A percentile compares a stretch with the other conserved stretches of the same genome.
Conservation (phyloP, 2,329 filamentous ascomycete species). For the Talaromyces amestolkiae region DNA sequence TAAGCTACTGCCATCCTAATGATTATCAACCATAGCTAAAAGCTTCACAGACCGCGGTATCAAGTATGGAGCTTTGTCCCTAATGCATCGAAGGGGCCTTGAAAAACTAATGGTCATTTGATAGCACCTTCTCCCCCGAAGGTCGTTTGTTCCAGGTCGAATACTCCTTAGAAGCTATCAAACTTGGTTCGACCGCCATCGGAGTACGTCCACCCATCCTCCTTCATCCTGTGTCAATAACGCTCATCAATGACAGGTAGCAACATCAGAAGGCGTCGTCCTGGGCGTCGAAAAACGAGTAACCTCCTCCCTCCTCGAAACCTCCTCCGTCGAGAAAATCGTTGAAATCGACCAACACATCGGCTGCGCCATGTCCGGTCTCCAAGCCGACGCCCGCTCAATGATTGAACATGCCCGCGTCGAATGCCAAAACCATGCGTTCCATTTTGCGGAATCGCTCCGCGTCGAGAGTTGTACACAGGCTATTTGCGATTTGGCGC, state of each 20-base stretch:
- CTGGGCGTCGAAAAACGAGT: constrained; percentile 99
- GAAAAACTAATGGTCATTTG: constrained; percentile 1
- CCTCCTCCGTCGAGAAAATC: constrained; percentile 98
- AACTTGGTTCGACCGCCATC: constrained; percentile 97
- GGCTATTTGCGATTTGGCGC: constrained; percentile 93
- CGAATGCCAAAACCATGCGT: constrained; percentile 93
- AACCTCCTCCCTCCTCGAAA: constrained; percentile 94
- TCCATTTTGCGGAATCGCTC: constrained; percentile 95
- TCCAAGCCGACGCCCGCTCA: constrained; percentile 94
- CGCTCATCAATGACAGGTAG: constrained; percentile 54
- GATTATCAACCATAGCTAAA: constrained; percentile 38
- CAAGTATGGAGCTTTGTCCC: constrained; percentile 63
- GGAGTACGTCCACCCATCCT: constrained; percentile 56
- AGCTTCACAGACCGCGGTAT: constrained; percentile 79
- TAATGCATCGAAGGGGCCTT: not conserved
- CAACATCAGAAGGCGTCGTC: constrained; percentile 91
- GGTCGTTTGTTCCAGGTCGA: constrained; percentile 99
- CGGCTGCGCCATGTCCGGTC: constrained; percentile 95
- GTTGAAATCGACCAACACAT: constrained; percentile 99
- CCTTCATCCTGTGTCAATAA: not conserved
- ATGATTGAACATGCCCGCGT: constrained; percentile 99
- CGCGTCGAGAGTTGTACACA: constrained; percentile 97
- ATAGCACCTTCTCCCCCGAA: constrained; percentile 97
- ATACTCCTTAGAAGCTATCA: constrained; percentile 99
- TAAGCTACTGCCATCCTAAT: constrained; percentile 51